Conservation (phyloP, 306 rosid genomes). For the Vachellia pachyceras region DNA sequence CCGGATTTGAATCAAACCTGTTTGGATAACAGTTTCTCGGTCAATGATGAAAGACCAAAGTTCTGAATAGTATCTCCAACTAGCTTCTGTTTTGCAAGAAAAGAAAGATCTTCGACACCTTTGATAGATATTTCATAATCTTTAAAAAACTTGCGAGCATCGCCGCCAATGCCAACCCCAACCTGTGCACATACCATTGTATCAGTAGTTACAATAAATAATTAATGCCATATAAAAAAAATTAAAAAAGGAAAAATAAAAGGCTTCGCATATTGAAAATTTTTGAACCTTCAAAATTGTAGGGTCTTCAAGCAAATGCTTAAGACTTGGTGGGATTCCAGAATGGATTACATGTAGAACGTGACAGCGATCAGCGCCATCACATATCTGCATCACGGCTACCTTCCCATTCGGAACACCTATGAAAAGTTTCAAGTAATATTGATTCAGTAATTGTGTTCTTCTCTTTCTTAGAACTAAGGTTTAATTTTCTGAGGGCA, state of each 20-base stretch:
- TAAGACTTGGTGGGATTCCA: slow-evolving; percentile 77
- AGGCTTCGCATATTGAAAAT: slow-evolving; percentile 13
- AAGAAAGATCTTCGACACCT: slow-evolving; percentile 72
- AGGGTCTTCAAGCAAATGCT: slow-evolving; percentile 73
- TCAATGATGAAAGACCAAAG: slow-evolving; percentile 78
- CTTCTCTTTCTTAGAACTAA: slow-evolving; percentile 19
- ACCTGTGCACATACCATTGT: slow-evolving; percentile 54
- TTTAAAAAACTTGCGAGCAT: slow-evolving; percentile 74
- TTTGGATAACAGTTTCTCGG: slow-evolving; percentile 70
- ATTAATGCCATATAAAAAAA: slow-evolving; percentile 17
- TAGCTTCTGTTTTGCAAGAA: slow-evolving; percentile 75
- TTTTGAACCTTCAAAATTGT: slow-evolving; percentile 66
- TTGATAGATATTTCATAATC: slow-evolving; percentile 69
- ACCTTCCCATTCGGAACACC: slow-evolving; percentile 84
- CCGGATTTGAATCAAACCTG: slow-evolving; percentile 56
- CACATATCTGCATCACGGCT: slow-evolving; percentile 91
- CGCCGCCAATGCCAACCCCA: slow-evolving; percentile 75
- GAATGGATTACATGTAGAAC: slow-evolving; percentile 89
- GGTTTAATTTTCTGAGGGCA: slow-evolving; percentile 18
- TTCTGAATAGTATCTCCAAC: slow-evolving; percentile 44
- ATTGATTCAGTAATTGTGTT: slow-evolving; percentile 23
- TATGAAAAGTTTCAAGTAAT: slow-evolving; percentile 40
- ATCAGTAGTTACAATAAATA: slow-evolving; percentile 12
- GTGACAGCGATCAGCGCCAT: slow-evolving; percentile 58
- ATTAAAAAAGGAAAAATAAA: not conserved